Percentiles rank a stretch among this genome's conserved stretches.
Conservation (phyloP, 2,329 filamentous ascomycete genomes). For the Cladosporium sphaerospermum region DNA sequence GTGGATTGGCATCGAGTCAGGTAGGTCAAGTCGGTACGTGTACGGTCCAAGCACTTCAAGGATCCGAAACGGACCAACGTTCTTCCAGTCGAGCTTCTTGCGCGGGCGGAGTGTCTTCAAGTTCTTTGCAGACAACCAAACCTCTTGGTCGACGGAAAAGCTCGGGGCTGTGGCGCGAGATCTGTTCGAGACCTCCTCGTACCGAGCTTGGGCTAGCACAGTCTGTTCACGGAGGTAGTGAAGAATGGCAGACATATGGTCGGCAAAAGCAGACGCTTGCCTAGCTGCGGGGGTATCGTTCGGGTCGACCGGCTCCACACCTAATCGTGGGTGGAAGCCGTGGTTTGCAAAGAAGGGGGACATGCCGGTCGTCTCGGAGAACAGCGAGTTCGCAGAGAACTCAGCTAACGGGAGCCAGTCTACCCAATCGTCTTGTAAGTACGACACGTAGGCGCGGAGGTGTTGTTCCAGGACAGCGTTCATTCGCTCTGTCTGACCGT, state of each 20-base stretch:
- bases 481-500: conserved; percentile 10
- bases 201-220: background rate
- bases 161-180: background rate
- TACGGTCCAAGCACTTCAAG: background rate
- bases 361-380: background rate
- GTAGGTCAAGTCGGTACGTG: background rate
- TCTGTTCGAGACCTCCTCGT: background rate
- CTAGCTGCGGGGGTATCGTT: background rate
- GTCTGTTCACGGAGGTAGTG: background rate
- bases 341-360: conserved; percentile 1
- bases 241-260: background rate
- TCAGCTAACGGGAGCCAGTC: background rate
- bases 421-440: conserved; percentile 13
- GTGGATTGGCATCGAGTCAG: background rate
- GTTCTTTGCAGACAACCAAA: background rate
- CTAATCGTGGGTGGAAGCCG: background rate
- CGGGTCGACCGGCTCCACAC: background rate
- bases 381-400: background rate
- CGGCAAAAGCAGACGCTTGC: background rate
- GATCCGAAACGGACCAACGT: background rate
- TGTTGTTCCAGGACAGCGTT: conserved; percentile 15
- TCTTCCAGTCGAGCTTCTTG: conserved; percentile 2
- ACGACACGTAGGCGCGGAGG: conserved; percentile 3
- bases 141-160: background rate
- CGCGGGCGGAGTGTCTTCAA: background rate